These are phyloP conservation scores for Willaertia magna DNA, from an alignment of 208 protist genomes.

Conservation along the genomic window DNA sequence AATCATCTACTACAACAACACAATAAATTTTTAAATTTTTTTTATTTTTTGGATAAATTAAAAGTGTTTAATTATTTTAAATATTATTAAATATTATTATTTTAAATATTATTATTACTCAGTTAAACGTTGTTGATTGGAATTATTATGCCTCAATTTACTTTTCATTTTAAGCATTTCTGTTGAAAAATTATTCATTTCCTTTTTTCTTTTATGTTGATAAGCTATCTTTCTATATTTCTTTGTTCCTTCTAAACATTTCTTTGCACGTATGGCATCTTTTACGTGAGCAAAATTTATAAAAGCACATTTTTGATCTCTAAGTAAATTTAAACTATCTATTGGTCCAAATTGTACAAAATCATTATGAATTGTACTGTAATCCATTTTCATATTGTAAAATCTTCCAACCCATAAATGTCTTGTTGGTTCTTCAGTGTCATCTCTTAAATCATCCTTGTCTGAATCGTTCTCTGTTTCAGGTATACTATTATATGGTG, in stretches of 20 bases:
- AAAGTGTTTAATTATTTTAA: too few relatives aligned
- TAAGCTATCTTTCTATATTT: neutral
- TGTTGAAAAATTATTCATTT: neutral
- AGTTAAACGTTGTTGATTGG: too few relatives aligned
- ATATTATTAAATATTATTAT: too few relatives aligned
- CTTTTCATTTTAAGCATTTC: too few relatives aligned
- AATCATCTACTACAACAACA: neutral
- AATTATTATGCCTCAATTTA: too few relatives aligned
- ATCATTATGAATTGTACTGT: neutral
- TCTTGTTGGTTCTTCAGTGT: neutral
- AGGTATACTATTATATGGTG: neutral
- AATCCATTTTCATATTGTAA: neutral
- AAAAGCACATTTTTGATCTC: constrained; percentile 5
- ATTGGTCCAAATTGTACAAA: neutral
- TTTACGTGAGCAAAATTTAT: neutral
- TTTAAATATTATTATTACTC: too few relatives aligned
- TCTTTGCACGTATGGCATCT: neutral
- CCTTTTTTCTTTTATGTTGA: neutral
- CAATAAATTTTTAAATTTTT: neutral
- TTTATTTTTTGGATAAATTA: too few relatives aligned
- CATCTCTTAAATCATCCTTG: neutral
- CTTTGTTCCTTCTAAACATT: neutral
- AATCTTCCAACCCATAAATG: constrained; percentile 2
- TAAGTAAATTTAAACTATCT: neutral
- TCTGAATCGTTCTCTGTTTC: neutral